Evolutionary conservation across 305 asterid species (phyloP).

Genomic region (Fraxinus velutina): DNA sequence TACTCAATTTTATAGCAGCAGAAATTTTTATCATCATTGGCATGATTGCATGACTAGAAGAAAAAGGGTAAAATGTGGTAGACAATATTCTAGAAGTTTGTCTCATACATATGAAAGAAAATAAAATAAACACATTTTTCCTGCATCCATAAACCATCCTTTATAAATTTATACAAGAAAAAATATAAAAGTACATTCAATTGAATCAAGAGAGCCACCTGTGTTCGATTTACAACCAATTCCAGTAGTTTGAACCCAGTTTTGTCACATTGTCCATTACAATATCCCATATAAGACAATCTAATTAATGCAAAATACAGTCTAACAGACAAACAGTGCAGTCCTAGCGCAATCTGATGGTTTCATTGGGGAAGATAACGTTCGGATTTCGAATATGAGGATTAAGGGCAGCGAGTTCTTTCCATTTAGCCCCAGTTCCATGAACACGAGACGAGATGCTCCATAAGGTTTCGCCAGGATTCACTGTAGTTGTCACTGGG

Average conservation of each 20-base stretch:
- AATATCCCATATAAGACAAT: neutral
- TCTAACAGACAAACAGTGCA: neutral
- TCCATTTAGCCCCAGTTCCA: slow-evolving; percentile 60
- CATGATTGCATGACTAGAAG: neutral
- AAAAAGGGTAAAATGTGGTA: neutral
- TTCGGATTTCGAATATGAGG: slow-evolving; percentile 55
- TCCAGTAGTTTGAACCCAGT: neutral
- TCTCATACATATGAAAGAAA: neutral
- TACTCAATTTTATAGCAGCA: neutral
- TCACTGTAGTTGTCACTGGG: slow-evolving; percentile 36
- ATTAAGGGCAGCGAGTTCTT: slow-evolving; percentile 49
- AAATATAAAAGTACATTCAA: neutral
- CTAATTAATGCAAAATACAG: neutral
- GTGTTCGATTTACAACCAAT: neutral
- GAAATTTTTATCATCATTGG: neutral
- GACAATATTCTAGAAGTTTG: neutral
- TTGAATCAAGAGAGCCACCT: neutral
- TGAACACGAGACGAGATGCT: slow-evolving; percentile 66
- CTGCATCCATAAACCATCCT: neutral
- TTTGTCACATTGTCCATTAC: neutral
- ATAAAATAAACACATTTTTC: neutral
- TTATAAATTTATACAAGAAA: neutral
- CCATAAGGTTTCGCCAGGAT: slow-evolving; percentile 75
- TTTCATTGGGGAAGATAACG: slow-evolving; percentile 45
- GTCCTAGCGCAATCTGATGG: slow-evolving; percentile 40